A percentile compares a stretch with the other conserved stretches of the same genome.
phyloP scores from a whole-genome alignment of 2,329 filamentous ascomycete genomes.

The Onygena corvina region DNA sequence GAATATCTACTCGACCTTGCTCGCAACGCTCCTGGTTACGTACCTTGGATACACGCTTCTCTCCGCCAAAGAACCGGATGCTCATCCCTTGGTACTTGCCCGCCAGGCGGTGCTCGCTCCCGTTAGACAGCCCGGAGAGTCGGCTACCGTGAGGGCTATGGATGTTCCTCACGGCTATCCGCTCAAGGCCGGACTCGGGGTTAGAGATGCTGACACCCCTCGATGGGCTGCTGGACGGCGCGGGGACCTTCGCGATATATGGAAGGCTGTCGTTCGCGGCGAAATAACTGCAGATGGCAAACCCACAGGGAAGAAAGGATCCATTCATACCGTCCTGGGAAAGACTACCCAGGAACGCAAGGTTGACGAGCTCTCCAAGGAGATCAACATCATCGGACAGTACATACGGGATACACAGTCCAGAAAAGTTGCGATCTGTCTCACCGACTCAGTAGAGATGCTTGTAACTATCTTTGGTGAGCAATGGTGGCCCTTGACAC shows the following conservation, averaged over 20 bases:
- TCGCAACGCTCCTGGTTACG: conserved; percentile 54
- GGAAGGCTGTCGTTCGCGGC: conserved; percentile 60
- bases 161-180: conserved; percentile 76
- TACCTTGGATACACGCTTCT: conserved; percentile 61
- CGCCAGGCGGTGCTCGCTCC: conserved; percentile 68
- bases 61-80: conserved; percentile 68
- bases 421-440: conserved; percentile 72
- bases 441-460: conserved; percentile 87
- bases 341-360: conserved; percentile 61
- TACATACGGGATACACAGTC: conserved; percentile 55
- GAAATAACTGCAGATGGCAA: conserved; percentile 51
- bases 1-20: conserved; percentile 65
- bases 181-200: conserved; percentile 62
- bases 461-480: conserved; percentile 63
- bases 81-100: conserved; percentile 79
- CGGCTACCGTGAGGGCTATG: conserved; percentile 71
- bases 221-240: conserved; percentile 75
- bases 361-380: conserved; percentile 60
- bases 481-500: conserved; percentile 14
- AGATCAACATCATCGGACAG: conserved; percentile 80
- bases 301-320: conserved; percentile 49
- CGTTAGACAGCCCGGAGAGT: conserved; percentile 73
- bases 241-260: conserved; percentile 84
- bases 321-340: conserved; percentile 68
- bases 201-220: conserved; percentile 66